Evolutionary conservation across 768 basidiomycete genomes (phyloP), one percentile per base, ranked within the genome.

Genomic region (Leccinum uliginosum): DNA sequence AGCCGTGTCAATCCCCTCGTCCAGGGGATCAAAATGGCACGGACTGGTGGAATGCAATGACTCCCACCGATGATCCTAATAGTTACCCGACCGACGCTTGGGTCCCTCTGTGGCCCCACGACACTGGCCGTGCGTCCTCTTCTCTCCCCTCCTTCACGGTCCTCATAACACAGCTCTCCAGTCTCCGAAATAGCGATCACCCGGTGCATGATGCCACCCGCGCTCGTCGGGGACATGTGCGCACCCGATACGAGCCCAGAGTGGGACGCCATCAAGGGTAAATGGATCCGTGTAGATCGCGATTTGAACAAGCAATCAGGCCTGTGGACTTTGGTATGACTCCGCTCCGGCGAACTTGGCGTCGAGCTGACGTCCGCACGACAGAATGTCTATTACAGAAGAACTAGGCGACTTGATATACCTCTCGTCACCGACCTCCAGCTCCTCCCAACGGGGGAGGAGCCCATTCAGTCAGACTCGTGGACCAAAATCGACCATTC

Each of bases 211-310:
- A 69, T 91, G 40, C 76, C 86, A 27, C 86, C 91, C 3, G 74
- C 69, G 3, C 70, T 85, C 38, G 74, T 78, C 15, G 76, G 75
- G 1, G 80, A 83, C 24, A 59, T 89, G 11, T 98, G 94, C 67
- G 71, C 73, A 0, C 94, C 94, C 0, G 69, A 77, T 1, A 81
- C 87, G 1, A 91, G 84, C 2, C 75, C 76, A 11, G 87, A 91
- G 66, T 71, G 87, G 49, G 89, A 93, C 66, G 85, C 87, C 6
- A 81, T 85, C 62, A 84, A 80, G 61, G 89, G 89, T 0, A 90
- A 87, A 63, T 99, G 96, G 96, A 92, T 96, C 2, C 83, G 89
- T 14, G 87, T 99, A 12, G 84, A 84, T 38, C 79, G 83, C 46
- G 89, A 98, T 73, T 71, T 98, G 32, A 94, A 94, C 67, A 76